A percentile compares a stretch with the other conserved stretches of the same genome.
Conservation (phyloP, 441 rosid genomes). For the Adansonia grandidieri region DNA sequence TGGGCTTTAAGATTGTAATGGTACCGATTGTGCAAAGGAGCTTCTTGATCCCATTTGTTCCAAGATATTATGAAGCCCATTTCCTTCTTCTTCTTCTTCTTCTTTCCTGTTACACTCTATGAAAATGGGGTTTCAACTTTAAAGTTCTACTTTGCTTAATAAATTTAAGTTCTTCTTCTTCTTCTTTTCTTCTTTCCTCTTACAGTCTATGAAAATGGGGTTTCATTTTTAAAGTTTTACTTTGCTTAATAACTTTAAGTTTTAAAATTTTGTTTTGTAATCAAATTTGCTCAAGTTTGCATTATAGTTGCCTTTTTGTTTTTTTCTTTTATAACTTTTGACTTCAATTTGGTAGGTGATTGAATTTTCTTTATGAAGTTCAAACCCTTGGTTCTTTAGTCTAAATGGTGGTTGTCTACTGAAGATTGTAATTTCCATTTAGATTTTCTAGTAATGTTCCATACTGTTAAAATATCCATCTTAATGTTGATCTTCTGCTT, state of each 20-base stretch:
- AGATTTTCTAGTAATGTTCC: not conserved
- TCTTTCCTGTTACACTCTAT: too few relatives aligned
- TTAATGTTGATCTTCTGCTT: slow-evolving; percentile 22
- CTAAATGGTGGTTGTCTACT: not conserved
- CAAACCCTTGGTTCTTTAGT: not conserved
- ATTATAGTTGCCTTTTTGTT: not conserved
- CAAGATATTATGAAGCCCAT: not conserved
- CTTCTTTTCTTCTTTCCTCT: not conserved
- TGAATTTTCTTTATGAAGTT: slow-evolving; percentile 5
- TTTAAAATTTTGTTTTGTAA: not conserved
- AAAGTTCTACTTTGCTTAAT: too few relatives aligned
- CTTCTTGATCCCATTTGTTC: not conserved
- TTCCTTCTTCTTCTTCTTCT: too few relatives aligned
- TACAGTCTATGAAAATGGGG: not conserved
- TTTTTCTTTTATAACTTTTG: not conserved
- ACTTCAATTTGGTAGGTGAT: not conserved
- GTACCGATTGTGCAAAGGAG: slow-evolving; percentile 1
- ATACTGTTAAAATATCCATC: slow-evolving; percentile 1
- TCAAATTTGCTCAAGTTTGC: not conserved
- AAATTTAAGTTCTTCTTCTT: too few relatives aligned
- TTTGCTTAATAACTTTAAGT: not conserved
- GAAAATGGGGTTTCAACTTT: too few relatives aligned
- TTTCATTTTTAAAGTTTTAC: slow-evolving; percentile 6
- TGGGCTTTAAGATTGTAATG: not conserved
- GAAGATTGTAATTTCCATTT: slow-evolving; percentile 10